phyloP scores from a whole-genome alignment of 345 rosid species.

The Litchi chinensis region DNA sequence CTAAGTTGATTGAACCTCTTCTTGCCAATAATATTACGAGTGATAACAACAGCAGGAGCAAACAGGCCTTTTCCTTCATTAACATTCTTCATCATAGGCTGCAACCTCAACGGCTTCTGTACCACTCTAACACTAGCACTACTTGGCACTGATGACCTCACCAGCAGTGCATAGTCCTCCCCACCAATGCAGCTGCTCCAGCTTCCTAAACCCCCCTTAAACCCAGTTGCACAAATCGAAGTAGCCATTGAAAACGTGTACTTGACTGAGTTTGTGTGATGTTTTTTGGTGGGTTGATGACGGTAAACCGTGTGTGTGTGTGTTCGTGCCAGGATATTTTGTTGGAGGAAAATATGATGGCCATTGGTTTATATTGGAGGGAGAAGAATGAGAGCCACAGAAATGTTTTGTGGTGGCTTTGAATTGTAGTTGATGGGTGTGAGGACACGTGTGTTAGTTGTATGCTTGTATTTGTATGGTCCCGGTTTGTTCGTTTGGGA shows the following conservation, averaged over 20 bases:
- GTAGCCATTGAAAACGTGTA: conserved; percentile 37
- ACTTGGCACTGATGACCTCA: conserved; percentile 40
- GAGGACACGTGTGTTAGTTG: conserved; percentile 30
- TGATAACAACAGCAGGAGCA: conserved; percentile 75
- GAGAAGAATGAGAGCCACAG: conserved; percentile 47
- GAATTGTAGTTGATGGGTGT: conserved; percentile 24
- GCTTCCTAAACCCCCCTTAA: conserved; percentile 43
- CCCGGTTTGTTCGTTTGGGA: conserved; percentile 5
- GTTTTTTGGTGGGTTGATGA: background rate
- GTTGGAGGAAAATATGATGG: conserved; percentile 7
- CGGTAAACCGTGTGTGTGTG: background rate
- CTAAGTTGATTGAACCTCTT: conserved; percentile 89
- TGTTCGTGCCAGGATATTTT: background rate
- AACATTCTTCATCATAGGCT: conserved; percentile 82
- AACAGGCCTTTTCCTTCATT: conserved; percentile 97
- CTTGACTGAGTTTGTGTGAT: background rate
- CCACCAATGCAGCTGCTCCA: conserved; percentile 58
- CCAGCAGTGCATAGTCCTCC: conserved; percentile 46
- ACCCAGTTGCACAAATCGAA: conserved; percentile 54
- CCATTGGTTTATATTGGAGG: conserved; percentile 35
- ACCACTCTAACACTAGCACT: conserved; percentile 35
- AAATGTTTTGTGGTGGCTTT: conserved; percentile 27
- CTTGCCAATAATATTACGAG: conserved; percentile 75
- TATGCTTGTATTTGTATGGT: background rate
- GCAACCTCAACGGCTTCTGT: conserved; percentile 42